Evolutionary conservation across 2,329 filamentous ascomycete genomes (phyloP), one percentile per base, ranked within the genome.

Genomic region (Paramyrothecium sp.): DNA sequence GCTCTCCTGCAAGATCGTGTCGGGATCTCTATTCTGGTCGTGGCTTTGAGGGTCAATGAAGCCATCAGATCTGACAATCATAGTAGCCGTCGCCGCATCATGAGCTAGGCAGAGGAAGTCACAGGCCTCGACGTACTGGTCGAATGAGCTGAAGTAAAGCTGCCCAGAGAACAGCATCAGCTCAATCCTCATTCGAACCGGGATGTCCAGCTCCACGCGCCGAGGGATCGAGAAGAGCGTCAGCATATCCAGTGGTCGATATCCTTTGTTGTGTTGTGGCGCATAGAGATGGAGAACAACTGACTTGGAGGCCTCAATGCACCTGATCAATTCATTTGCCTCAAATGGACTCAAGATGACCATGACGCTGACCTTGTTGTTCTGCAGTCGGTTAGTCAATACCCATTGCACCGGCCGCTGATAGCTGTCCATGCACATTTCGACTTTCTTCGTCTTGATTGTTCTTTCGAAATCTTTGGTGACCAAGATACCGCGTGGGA

Each of bases 141-240:
- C 60, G 49, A 75, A 81, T 0, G 74, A 77, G 0, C 65, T 66
- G 20, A 90, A 73, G 63, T 89, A 90, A 0, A 90, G 73, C 60
- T 88, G 85, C 0, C 88, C 88, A 0, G 88, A 77, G 55, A 90
- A 90, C 0, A 90, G 69, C 49, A 88, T 86, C 0, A 90, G 74
- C 59, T 82, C 75, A 1, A 75, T 69, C 0, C 17, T 55, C n/a
- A 51, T 5, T n/a, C 48, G n/a, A 8, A 30, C n/a, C 13, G 51
- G 50, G 3, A n/a, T 13, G 7, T 22, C 46, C 5, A 17, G 17
- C 7, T 30, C 7, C 2, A 22, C 22, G 2, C 17, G 10, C 7
- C 19, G 3, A 23, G 54, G 54, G 8, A 55, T 51, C 3, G 47
- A 41, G 33, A 19, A 51, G 12, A 55, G 54, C 8, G 41, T 49